Evolutionary conservation across 805 yeast genomes (phyloP).

Genomic region (Wickerhamiella alocasiicola): DNA sequence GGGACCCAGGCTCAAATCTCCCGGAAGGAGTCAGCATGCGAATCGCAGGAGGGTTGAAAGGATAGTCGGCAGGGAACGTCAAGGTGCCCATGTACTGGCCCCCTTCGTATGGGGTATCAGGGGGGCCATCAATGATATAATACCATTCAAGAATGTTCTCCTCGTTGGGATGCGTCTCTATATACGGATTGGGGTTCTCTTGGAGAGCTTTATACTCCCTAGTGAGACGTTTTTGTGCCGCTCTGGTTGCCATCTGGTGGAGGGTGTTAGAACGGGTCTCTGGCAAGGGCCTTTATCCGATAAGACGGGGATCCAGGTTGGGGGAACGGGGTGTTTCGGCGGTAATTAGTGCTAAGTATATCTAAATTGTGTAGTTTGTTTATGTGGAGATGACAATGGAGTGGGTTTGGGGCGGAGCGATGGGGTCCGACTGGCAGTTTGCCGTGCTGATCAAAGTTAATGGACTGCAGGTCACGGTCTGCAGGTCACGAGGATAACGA

Average conservation of each 20-base stretch:
- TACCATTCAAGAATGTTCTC: constrained; percentile 88
- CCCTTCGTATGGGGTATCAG: constrained; percentile 56
- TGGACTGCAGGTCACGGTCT: too few relatives aligned
- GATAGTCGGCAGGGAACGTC: constrained; percentile 78
- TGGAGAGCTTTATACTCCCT: constrained; percentile 35
- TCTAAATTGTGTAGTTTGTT: too few relatives aligned
- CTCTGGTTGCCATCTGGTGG: constrained; percentile 22
- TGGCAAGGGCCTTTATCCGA: too few relatives aligned
- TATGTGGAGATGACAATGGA: too few relatives aligned
- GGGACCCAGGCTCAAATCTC: constrained; percentile 60
- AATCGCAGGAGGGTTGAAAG: constrained; percentile 85
- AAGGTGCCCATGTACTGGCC: constrained; percentile 34
- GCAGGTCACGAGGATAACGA: too few relatives aligned
- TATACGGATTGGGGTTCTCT: constrained; percentile 74
- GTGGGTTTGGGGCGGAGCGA: too few relatives aligned
- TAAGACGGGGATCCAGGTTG: too few relatives aligned
- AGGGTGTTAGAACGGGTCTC: too few relatives aligned
- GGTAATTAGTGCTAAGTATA: too few relatives aligned
- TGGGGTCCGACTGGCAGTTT: too few relatives aligned
- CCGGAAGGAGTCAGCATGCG: constrained; percentile 86
- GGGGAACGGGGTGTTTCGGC: too few relatives aligned
- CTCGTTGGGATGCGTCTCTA: constrained; percentile 78
- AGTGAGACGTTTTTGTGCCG: constrained; percentile 21
- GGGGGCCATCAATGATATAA: constrained; percentile 83
- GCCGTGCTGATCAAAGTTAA: too few relatives aligned